Evolutionary conservation across 108 stramenopile species (phyloP).

Genomic region (Cyclotella cryptica): DNA sequence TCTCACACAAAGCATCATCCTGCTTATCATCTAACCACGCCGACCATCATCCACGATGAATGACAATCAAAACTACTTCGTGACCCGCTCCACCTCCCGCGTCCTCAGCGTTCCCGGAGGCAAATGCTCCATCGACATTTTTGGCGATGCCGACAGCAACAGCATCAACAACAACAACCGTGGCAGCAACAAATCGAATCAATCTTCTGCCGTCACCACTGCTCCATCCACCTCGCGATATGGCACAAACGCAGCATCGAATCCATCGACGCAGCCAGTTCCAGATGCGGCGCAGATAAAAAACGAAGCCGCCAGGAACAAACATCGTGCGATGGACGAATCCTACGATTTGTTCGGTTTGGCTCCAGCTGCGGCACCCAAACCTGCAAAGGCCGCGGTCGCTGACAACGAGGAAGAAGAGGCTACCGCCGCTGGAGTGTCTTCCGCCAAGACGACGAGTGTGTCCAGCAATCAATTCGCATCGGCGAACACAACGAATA

Average conservation of each 20-base stretch:
- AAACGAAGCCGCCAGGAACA: constrained; percentile 1
- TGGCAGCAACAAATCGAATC: neutral
- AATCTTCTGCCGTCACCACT: neutral
- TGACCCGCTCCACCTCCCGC: constrained; percentile 73
- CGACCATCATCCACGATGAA: constrained; percentile 37
- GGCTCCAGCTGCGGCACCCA: neutral
- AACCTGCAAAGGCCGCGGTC: neutral
- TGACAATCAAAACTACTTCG: constrained; percentile 82
- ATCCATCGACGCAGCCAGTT: neutral
- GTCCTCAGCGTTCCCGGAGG: constrained; percentile 74
- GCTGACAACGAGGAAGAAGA: neutral
- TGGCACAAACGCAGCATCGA: too few species aligned
- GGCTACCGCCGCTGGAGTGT: neutral
- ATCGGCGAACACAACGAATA: constrained; percentile 63
- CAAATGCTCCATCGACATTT: constrained; percentile 51
- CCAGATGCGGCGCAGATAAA: neutral
- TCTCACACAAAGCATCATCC: too few species aligned
- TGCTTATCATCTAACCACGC: too few species aligned
- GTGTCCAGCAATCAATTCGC: constrained; percentile 72
- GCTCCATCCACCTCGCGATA: too few species aligned
- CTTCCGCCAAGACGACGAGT: neutral
- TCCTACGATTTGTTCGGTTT: constrained; percentile 16
- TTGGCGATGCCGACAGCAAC: constrained; percentile 19
- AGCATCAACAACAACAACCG: neutral
- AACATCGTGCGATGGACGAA: constrained; percentile 12